Conservation (phyloP, 306 rosid genomes). For the Hippophae gyantsensis region DNA sequence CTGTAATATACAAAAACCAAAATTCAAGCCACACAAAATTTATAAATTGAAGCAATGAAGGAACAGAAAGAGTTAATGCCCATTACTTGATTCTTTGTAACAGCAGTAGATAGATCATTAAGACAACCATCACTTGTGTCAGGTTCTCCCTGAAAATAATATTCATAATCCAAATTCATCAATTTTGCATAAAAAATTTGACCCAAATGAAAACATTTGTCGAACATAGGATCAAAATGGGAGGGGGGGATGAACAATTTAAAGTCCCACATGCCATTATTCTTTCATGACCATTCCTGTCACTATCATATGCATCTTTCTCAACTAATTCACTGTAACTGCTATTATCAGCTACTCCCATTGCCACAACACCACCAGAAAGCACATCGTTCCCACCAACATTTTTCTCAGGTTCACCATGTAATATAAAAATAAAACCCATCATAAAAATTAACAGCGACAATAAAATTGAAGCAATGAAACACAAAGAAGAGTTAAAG, state of each 20-base stretch:
- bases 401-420: background rate
- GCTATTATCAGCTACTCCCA: background rate
- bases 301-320: slow-evolving; percentile 8
- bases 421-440: background rate
- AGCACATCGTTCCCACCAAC: background rate
- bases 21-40: background rate
- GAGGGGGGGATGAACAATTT: no score
- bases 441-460: background rate
- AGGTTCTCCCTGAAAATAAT: no score
- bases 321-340: slow-evolving; percentile 4
- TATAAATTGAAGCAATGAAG: background rate
- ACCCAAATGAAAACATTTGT: no score
- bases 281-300: slow-evolving; percentile 6
- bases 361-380: slow-evolving; percentile 4
- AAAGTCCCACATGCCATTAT: slow-evolving; percentile 3
- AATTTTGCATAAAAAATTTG: no score
- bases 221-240: no score
- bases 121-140: no score
- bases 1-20: slow-evolving; percentile 3
- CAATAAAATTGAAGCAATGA: background rate
- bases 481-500: background rate
- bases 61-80: background rate
- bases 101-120: no score
- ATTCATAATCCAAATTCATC: no score
- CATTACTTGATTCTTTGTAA: slow-evolving; percentile 22